These are phyloP conservation scores for Alternaria panax DNA, from an alignment of 2,329 filamentous ascomycete genomes.

Conservation along the genomic window DNA sequence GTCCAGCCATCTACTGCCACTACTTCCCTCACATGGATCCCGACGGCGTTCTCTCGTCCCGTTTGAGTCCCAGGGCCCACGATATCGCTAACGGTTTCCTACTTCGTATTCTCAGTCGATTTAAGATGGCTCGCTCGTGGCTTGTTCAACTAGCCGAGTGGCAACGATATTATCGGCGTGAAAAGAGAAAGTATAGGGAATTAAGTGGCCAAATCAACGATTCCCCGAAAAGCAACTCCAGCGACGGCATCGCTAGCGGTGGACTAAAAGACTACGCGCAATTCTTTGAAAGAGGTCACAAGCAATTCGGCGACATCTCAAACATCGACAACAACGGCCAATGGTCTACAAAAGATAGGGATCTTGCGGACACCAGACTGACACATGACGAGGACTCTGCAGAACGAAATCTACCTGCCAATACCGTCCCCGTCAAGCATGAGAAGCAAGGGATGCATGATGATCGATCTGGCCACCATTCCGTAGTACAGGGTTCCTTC, in stretches of 20 bases:
- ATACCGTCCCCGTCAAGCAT: slow-evolving; percentile 4
- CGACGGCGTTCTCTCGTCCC: slow-evolving; percentile 57
- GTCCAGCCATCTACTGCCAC: slow-evolving; percentile 66
- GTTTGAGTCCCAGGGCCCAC: slow-evolving; percentile 24
- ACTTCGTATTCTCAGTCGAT: slow-evolving; percentile 22
- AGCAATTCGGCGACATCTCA: slow-evolving; percentile 27
- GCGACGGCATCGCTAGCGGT: slow-evolving; percentile 24
- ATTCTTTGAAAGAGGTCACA: slow-evolving; percentile 29
- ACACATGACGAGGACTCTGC: slow-evolving; percentile 23
- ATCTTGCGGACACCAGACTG: slow-evolving; percentile 22
- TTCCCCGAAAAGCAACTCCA: slow-evolving; percentile 27
- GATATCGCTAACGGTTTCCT: slow-evolving; percentile 27
- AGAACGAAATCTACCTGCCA: slow-evolving; percentile 10
- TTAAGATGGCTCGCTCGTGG: slow-evolving; percentile 25
- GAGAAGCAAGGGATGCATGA: slow-evolving; percentile 4
- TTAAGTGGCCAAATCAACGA: slow-evolving; percentile 23
- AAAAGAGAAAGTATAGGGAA: slow-evolving; percentile 20
- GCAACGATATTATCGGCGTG: slow-evolving; percentile 19
- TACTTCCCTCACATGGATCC: slow-evolving; percentile 75
- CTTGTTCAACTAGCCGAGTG: slow-evolving; percentile 16
- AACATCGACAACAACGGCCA: slow-evolving; percentile 11
- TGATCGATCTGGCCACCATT: background rate
- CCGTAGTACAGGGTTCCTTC: slow-evolving; percentile 7
- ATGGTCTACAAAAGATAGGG: slow-evolving; percentile 14
- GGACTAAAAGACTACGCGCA: slow-evolving; percentile 28